Conservation (phyloP, 108 stramenopile genomes). For the Bacterosira constricta region DNA sequence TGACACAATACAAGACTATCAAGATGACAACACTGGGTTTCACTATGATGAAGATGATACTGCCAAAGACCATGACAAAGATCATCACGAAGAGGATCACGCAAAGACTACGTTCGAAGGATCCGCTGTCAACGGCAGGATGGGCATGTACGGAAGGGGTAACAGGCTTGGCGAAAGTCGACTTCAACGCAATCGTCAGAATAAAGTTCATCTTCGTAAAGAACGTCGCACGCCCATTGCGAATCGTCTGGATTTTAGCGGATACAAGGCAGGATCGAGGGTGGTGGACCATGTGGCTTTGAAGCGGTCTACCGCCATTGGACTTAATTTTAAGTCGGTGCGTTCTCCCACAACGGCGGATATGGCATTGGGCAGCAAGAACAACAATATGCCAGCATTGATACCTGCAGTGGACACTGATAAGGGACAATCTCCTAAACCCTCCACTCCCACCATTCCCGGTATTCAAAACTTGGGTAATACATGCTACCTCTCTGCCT, state of each 20-base stretch:
- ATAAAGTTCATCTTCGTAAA: background rate
- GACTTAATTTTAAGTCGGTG: background rate
- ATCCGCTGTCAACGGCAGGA: background rate
- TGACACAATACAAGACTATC: background rate
- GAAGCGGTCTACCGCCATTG: background rate
- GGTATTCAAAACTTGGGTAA: constrained; percentile 76
- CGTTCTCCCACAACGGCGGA: constrained; percentile 12
- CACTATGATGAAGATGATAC: background rate
- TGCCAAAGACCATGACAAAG: background rate
- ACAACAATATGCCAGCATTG: background rate
- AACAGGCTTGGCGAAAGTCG: background rate
- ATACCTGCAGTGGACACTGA: background rate
- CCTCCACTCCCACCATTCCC: constrained; percentile 19
- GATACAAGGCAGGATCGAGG: background rate
- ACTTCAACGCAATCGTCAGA: constrained; percentile 10
- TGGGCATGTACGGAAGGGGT: background rate
- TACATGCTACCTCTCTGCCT: constrained; percentile 82
- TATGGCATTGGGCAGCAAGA: constrained; percentile 7
- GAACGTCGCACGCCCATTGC: background rate
- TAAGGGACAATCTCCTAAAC: background rate
- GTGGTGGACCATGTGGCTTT: too few relatives aligned
- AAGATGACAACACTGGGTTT: background rate
- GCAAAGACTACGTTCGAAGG: background rate
- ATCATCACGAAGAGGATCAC: constrained; percentile 4
- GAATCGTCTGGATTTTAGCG: constrained; percentile 14